Evolutionary conservation across 2,329 filamentous ascomycete species (phyloP).

Genomic region (Pseudogymnoascus sp.): DNA sequence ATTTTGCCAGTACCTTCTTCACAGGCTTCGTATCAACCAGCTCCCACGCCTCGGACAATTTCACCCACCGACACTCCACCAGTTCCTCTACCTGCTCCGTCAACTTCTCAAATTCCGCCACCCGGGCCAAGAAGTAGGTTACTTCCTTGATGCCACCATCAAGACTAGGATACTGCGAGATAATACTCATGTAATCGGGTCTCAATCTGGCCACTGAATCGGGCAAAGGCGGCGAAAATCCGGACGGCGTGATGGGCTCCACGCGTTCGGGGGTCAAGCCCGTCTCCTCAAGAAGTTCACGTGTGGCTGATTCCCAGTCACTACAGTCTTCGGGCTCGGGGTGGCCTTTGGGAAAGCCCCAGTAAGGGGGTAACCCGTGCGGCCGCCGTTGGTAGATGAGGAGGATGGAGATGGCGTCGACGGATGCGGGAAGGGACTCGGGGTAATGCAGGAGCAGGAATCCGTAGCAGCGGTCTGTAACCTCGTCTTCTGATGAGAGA

Average conservation of each 20-base stretch:
- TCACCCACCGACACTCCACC: slow-evolving; percentile 1
- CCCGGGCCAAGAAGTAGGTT: neutral
- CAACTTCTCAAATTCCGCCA: neutral
- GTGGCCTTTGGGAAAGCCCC: neutral
- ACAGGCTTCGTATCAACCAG: neutral
- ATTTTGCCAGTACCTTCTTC: neutral
- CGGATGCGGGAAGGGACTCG: neutral
- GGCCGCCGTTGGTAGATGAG: neutral
- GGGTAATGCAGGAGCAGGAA: neutral
- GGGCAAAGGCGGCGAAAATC: neutral
- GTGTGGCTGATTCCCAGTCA: neutral
- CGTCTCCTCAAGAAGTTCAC: neutral
- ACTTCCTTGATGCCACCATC: neutral
- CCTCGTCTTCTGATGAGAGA: neutral
- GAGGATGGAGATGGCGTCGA: neutral
- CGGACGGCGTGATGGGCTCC: neutral
- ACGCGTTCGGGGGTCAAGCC: neutral
- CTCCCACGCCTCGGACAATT: neutral
- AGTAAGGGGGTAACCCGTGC: neutral
- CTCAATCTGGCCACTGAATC: neutral
- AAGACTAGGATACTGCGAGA: neutral
- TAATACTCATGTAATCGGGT: neutral
- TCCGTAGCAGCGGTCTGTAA: neutral
- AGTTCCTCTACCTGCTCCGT: neutral
- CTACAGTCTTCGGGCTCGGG: neutral